Conservation (phyloP, 192 early-diverging fungal species). For the Gamsiella multidivaricata region DNA sequence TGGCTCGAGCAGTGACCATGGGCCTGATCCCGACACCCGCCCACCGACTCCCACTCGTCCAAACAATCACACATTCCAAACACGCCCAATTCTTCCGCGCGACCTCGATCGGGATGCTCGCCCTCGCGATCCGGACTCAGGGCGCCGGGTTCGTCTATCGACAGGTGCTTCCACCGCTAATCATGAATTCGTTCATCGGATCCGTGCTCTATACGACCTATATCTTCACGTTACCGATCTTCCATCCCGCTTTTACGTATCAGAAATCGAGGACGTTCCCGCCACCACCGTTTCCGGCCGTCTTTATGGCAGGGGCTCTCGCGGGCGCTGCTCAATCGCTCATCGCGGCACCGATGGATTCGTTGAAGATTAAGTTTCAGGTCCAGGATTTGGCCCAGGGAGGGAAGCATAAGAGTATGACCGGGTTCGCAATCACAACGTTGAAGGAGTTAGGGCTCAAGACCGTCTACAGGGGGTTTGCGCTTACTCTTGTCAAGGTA, state of each 20-base stretch:
- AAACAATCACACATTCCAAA: slow-evolving; percentile 10
- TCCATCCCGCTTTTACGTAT: slow-evolving; percentile 60
- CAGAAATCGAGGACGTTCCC: slow-evolving; percentile 58
- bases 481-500: slow-evolving; percentile 64
- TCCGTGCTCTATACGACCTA: slow-evolving; percentile 84
- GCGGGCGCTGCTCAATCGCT: slow-evolving; percentile 81
- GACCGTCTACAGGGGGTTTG: slow-evolving; percentile 67
- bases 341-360: slow-evolving; percentile 80
- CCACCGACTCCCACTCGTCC: slow-evolving; percentile 7
- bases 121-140: slow-evolving; percentile 72
- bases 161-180: slow-evolving; percentile 77
- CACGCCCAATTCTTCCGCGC: slow-evolving; percentile 63
- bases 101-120: slow-evolving; percentile 78
- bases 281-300: slow-evolving; percentile 62
- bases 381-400: slow-evolving; percentile 77
- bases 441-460: slow-evolving; percentile 64
- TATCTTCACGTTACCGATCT: slow-evolving; percentile 63
- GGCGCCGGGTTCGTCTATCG: slow-evolving; percentile 73
- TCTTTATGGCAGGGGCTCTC: slow-evolving; percentile 68
- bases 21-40: slow-evolving; percentile 65
- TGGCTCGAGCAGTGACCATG: slow-evolving; percentile 69
- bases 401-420: slow-evolving; percentile 78
- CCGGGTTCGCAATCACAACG: slow-evolving; percentile 70
- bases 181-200: slow-evolving; percentile 80
- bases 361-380: slow-evolving; percentile 78